A percentile compares a stretch with the other conserved stretches of the same genome.
Conservation (phyloP, 495 filamentous ascomycete genomes). For the Delitschia confertaspora region DNA sequence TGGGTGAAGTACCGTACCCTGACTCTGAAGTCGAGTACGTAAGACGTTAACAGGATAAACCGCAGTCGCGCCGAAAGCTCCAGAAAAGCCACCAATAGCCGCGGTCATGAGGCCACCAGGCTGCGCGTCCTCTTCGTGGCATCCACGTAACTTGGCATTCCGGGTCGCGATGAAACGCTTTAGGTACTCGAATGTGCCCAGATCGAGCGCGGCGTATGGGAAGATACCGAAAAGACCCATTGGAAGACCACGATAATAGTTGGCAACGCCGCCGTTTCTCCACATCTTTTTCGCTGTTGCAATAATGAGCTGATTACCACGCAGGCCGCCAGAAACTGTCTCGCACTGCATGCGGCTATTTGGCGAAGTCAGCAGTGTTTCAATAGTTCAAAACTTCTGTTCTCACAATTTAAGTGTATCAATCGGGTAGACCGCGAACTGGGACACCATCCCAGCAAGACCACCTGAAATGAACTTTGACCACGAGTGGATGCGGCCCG, state of each 20-base stretch:
- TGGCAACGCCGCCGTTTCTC: conserved; percentile 57
- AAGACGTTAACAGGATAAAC: conserved; percentile 96
- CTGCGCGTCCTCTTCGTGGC: conserved; percentile 72
- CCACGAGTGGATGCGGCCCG: conserved; percentile 58
- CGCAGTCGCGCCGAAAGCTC: conserved; percentile 83
- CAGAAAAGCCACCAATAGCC: conserved; percentile 76
- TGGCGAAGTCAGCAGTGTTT: conserved; percentile 22
- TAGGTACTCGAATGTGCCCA: conserved; percentile 87
- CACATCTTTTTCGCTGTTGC: conserved; percentile 79
- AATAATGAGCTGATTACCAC: conserved; percentile 75
- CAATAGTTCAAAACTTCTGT: background rate
- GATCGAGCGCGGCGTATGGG: conserved; percentile 93
- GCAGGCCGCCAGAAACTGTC: conserved; percentile 72
- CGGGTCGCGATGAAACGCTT: conserved; percentile 63
- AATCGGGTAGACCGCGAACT: conserved; percentile 88
- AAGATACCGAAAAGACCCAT: conserved; percentile 95
- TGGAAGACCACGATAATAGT: conserved; percentile 85
- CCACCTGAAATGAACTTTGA: conserved; percentile 91
- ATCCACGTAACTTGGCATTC: conserved; percentile 58
- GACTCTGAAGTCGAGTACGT: conserved; percentile 85
- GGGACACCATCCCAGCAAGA: conserved; percentile 32
- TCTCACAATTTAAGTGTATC: conserved; percentile 93
- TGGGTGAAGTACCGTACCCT: conserved; percentile 87
- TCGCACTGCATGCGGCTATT: conserved; percentile 82
- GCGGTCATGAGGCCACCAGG: conserved; percentile 71